Base-by-base conservation (phyloP, 176 grass and related monocot genomes). In the Oryza officinalis region DNA sequence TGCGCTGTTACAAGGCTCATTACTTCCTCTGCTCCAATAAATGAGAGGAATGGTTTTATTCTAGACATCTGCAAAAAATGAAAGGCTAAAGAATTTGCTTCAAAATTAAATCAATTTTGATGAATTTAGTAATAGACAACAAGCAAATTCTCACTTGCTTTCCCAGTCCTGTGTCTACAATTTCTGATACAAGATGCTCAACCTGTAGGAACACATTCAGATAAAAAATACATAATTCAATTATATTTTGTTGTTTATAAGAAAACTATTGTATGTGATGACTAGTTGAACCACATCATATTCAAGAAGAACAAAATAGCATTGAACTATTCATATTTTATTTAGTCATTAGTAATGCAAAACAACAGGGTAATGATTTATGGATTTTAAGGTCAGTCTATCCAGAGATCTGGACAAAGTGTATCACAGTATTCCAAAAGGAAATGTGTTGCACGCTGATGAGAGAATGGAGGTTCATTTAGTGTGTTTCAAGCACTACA, bases 1-100 rank as follows among this genome's bases (percentile, higher is more conserved):
- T 99, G 93, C 68, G 96, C 96, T 27, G 93, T 99, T 64, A 99
- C 96, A 71, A 90, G 91, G 78, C 96, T 96, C 93, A 96, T 96
- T 67, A 99, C 86, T 94, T 99, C 91, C 87, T 99, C 96, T 63
- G 96, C 83, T 37, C 96, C 93, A 83, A 99, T 89, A 84, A 99
- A 99, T 65, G 81, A 99, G 87, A 99, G 93, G 40, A 87, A 79
- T 18, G 96, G 89, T 82, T 87, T 99, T 89, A 90, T 96, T 96
- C 74, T 94, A 85, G 96, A 96, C 79, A 99, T 96, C 93, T 99
- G 86, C 26, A 79, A 60, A 92, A 81, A 80, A 86, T 74, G 28
- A 31, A 85, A 43, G 72, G 33, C 11, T 86, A 37, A 75, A 81
- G 4, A 60, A 71, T 63, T 67, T 84, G 50, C 43, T 86, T 76